Evolutionary conservation across 257 asterid genomes (phyloP).

Genomic region (Solanum appendiculatum): DNA sequence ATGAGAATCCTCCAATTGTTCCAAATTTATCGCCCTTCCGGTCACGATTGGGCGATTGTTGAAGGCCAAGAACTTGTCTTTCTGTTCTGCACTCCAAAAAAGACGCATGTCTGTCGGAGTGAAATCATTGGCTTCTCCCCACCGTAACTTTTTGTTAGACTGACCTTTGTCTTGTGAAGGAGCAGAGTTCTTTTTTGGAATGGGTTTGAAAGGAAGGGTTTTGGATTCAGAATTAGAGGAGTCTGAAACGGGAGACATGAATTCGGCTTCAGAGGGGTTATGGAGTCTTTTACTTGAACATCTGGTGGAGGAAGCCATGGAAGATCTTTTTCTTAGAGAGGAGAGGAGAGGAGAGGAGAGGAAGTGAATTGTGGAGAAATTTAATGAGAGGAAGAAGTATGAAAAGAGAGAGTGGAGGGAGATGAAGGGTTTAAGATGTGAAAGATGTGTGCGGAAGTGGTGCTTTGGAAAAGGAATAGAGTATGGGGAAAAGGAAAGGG

Average conservation of each 20-base stretch:
- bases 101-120: background rate
- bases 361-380: background rate
- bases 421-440: background rate
- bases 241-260: background rate
- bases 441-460: background rate
- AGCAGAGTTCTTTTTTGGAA: background rate
- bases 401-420: background rate
- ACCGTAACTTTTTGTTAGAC: background rate
- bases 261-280: background rate
- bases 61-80: background rate
- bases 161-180: background rate
- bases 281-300: background rate
- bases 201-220: background rate
- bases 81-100: background rate
- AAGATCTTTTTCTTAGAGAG: background rate
- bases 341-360: background rate
- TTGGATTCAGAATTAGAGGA: background rate
- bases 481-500: background rate
- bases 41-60: background rate
- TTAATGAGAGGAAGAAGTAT: background rate
- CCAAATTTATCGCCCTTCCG: background rate
- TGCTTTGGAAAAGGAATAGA: background rate
- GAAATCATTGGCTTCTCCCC: background rate
- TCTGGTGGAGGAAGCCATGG: background rate
- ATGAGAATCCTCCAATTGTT: background rate